Conservation (phyloP, 139 green algal genomes). For the Chloropicon primus region DNA sequence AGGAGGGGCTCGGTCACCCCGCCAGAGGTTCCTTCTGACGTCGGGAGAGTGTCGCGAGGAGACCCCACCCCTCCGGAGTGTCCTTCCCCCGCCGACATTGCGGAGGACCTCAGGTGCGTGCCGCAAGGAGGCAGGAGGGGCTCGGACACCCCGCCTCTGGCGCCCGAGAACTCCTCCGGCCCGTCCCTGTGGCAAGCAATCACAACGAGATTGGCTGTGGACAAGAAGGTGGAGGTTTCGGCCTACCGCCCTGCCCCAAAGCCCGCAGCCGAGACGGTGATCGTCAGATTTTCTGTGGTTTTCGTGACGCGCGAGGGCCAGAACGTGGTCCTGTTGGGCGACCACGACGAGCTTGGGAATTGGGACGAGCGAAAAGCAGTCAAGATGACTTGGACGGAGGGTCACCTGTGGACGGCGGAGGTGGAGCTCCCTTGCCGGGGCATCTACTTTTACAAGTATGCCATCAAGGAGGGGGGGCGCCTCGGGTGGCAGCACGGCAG, state of each 20-base stretch:
- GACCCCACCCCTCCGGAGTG: too few species aligned
- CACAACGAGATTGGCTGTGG: too few species aligned
- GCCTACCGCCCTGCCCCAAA: too few species aligned
- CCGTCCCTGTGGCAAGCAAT: too few species aligned
- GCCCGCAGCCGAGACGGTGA: neutral
- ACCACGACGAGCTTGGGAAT: constrained; percentile 16
- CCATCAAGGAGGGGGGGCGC: constrained; percentile 11
- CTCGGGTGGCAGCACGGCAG: constrained; percentile 8
- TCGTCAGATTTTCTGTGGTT: constrained; percentile 8
- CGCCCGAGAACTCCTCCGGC: too few species aligned
- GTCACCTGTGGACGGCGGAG: constrained; percentile 39
- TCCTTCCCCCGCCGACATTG: too few species aligned
- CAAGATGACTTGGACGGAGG: constrained; percentile 45
- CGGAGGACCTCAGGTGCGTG: too few species aligned
- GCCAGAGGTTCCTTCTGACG: neutral
- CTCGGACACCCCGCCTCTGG: too few species aligned
- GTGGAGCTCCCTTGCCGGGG: constrained; percentile 5
- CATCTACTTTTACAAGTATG: constrained; percentile 12
- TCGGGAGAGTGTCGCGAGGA: too few species aligned
- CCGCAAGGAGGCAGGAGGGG: too few species aligned
- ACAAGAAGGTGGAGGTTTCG: too few species aligned
- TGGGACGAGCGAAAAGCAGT: constrained; percentile 31
- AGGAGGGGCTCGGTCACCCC: too few species aligned
- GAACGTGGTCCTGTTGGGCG: constrained; percentile 19
- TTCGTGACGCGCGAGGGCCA: constrained; percentile 17